A percentile compares a stretch with the other conserved stretches of the same genome.
Conservation (phyloP, 164 flowering plant species). For the Macadamia tetraphylla region DNA sequence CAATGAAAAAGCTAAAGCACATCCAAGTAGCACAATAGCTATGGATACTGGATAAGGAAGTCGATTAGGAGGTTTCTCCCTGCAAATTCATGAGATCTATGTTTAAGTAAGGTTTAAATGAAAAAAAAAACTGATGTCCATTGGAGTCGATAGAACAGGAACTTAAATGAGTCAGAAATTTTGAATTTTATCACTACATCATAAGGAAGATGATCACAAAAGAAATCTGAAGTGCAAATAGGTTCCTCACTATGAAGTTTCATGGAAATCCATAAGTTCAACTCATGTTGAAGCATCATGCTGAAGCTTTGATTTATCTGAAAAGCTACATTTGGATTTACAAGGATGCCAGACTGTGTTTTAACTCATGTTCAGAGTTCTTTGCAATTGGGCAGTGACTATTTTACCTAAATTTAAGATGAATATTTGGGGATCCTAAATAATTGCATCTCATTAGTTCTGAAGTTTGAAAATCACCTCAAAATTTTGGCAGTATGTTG, state of each 20-base stretch:
- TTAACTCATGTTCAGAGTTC: too few species aligned
- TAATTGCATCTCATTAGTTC: too few species aligned
- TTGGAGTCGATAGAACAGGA: not conserved
- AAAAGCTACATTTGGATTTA: too few species aligned
- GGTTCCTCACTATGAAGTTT: not conserved
- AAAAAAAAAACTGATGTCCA: not conserved
- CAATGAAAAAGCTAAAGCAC: constrained; percentile 58
- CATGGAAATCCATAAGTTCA: not conserved
- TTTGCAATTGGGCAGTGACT: too few species aligned
- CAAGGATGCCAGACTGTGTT: too few species aligned
- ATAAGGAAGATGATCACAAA: not conserved
- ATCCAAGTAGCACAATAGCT: constrained; percentile 59
- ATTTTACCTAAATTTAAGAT: too few species aligned
- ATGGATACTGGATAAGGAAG: constrained; percentile 59
- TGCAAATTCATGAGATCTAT: constrained; percentile 34
- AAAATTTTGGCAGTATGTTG: too few species aligned
- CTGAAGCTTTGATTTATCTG: too few species aligned
- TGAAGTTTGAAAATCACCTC: too few species aligned
- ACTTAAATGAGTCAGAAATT: not conserved
- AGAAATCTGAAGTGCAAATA: not conserved
- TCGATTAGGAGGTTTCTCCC: constrained; percentile 41
- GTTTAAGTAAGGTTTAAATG: constrained; percentile 4
- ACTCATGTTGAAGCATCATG: too few species aligned
- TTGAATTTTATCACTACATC: not conserved
- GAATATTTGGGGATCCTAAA: too few species aligned